Percentiles rank a stretch among this genome's conserved stretches.
Evolutionary conservation across 805 yeast genomes (phyloP).

Genomic region (Torulaspora franciscae): DNA sequence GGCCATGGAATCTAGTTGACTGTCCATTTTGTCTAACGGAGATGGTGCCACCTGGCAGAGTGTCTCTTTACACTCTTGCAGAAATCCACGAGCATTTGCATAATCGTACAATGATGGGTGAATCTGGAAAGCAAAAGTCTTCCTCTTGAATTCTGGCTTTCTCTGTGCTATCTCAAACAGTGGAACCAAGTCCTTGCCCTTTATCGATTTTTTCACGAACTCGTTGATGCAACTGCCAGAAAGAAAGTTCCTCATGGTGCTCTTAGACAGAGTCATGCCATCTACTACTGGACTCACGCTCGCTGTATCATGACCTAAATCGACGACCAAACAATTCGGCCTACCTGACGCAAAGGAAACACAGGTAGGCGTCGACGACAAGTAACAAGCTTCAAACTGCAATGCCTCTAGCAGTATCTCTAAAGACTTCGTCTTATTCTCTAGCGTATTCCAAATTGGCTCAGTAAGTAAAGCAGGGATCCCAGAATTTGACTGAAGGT

Average conservation of each 20-base stretch:
- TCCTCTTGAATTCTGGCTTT: constrained; percentile 30
- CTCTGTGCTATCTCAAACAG: constrained; percentile 32
- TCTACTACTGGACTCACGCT: constrained; percentile 80
- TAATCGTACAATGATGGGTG: constrained; percentile 52
- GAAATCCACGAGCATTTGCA: constrained; percentile 48
- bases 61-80: constrained; percentile 74
- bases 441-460: constrained; percentile 75
- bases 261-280: constrained; percentile 68
- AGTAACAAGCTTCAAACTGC: constrained; percentile 72
- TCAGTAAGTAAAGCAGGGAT: constrained; percentile 75
- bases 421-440: constrained; percentile 62
- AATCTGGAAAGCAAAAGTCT: constrained; percentile 24
- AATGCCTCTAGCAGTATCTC: constrained; percentile 66
- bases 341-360: constrained; percentile 84
- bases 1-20: constrained; percentile 29
- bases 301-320: constrained; percentile 72
- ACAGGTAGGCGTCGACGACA: constrained; percentile 81
- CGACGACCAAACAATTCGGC: constrained; percentile 81
- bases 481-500: constrained; percentile 40
- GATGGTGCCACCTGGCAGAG: constrained; percentile 45
- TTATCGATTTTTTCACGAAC: constrained; percentile 29
- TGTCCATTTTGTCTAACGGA: constrained; percentile 22
- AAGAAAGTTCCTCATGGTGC: constrained; percentile 63
- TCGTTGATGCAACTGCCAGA: constrained; percentile 60
- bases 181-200: constrained; percentile 35